Conservation (phyloP, 225 moss, liverwort and hornwort genomes). For the Thuidium tamariscinum region DNA sequence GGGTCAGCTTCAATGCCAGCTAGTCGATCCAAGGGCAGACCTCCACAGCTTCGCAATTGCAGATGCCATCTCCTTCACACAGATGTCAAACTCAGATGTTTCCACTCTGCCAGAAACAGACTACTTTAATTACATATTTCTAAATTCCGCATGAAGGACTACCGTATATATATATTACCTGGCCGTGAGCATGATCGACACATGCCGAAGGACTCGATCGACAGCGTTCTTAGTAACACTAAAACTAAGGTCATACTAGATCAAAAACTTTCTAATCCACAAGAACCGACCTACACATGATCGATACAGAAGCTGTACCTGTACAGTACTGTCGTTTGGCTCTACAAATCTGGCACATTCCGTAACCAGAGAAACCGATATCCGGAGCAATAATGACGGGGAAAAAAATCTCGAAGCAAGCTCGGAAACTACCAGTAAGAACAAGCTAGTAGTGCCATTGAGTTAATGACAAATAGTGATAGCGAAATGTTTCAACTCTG, state of each 20-base stretch:
- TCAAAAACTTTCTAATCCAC: not conserved
- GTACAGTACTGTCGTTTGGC: not conserved
- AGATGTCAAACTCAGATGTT: not conserved
- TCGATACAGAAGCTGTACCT: no score
- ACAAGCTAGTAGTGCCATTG: not conserved
- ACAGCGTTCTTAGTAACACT: not conserved
- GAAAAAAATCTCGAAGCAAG: not conserved
- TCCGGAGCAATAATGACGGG: no score
- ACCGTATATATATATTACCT: not conserved
- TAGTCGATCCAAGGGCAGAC: not conserved
- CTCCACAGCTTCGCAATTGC: not conserved
- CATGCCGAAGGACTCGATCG: not conserved
- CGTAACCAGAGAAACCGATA: not conserved
- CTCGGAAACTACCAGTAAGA: not conserved
- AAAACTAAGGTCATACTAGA: no score
- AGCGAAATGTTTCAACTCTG: not conserved
- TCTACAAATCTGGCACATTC: not conserved
- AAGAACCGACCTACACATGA: not conserved
- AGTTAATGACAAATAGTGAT: not conserved
- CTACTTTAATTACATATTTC: not conserved
- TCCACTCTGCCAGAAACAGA: not conserved
- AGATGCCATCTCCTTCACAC: not conserved
- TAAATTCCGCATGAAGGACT: not conserved
- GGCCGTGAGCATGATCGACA: no score
- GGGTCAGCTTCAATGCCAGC: not conserved